Base-by-base conservation (phyloP, 2,329 filamentous ascomycete genomes). In the Neonectria ditissima region DNA sequence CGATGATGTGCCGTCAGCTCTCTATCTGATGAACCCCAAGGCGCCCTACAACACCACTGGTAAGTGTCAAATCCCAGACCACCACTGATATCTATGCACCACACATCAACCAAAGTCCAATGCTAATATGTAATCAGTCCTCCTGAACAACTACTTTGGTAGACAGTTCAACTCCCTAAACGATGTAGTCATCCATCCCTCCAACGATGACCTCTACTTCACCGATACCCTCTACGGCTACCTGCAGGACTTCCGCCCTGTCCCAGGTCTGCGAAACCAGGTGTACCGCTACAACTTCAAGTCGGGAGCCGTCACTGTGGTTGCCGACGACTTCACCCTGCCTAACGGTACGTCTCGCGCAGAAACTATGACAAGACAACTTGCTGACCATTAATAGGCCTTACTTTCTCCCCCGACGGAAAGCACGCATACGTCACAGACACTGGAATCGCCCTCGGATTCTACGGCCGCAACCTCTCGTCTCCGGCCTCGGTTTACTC, bases 171-270 rank as follows among this genome's bases (percentile, higher is more conserved):
- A 83, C 72, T 89, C 86, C 0, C 75, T 89, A 11, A 89, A 89
- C 66, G 88, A 90, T 63, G 80, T 86, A 0, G 80, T 82, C 1
- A 72, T 87, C 59, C 82, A 89, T 66, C 81, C 86, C 30, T 73
- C 75, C 11, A 88, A 84, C 60, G 81, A 82, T n/a, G 82, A 87
- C 26, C 77, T 90, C n/a, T 91, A 88, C 78, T 90, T 91, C 69
- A 90, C 87, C 1, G 88, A 91, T 62, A 84, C 86, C 0, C 80
- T 83, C 8, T 90, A 90, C 66, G 88, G 86, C 3, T 85, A 81
- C 63, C 79, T 85, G 44, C 87, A 90, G 70, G 80, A 85, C 24
- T 89, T 90, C 68, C 81, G 87, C 0, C 84, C 84, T 0, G 66
- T 74, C 6, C 87, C 87, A 0, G 82, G 82, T 0, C 72, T 89